Evolutionary conservation across 495 filamentous ascomycete species (phyloP), one percentile per base, ranked within the genome.

Genomic region (Aspergillus panamensis): DNA sequence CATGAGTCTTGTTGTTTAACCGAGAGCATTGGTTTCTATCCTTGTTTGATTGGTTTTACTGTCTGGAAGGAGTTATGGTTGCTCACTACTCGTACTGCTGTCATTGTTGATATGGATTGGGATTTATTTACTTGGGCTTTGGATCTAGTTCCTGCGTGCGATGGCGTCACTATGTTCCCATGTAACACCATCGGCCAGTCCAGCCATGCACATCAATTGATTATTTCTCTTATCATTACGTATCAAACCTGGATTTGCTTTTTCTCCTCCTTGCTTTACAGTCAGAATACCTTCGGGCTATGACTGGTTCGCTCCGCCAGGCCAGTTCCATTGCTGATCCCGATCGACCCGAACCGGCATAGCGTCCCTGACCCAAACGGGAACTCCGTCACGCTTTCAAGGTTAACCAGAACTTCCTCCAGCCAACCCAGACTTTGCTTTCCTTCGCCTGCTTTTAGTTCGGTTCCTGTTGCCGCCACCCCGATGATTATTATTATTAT

Each of bases 81-180:
- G 55, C 42, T 32, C 55, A 14, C 31, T 51, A 40, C 49, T 39
- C 20, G n/a, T n/a, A n/a, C n/a, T n/a, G n/a, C n/a, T n/a, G n/a
- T 49, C 12, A 9, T 17, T 51, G 45, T 43, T 57, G 49, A 43
- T 37, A 47, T 54, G 6, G 51, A 50, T 48, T 54, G 16, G 19
- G 48, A 37, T 42, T 59, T 29, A 21, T 20, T 25, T 2, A 25
- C 5, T 25, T 25, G 14, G 6, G 35, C 3, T 39, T 10, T 8
- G 35, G 35, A 39, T 39, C 3, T n/a, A 39, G 10, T 47, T 40
- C 19, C 39, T 44, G 42, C 43, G 55, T 53, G 50, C 40, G 57
- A 57, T 57, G 55, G 55, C 55, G 55, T 57, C 55, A 57, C 33
- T 44, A 35, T 31, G 55, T 57, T 35, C n/a, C 19, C 17, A 50